Evolutionary conservation across 78 protist genomes (phyloP).

Genomic region (Creolimax fragrantissima): DNA sequence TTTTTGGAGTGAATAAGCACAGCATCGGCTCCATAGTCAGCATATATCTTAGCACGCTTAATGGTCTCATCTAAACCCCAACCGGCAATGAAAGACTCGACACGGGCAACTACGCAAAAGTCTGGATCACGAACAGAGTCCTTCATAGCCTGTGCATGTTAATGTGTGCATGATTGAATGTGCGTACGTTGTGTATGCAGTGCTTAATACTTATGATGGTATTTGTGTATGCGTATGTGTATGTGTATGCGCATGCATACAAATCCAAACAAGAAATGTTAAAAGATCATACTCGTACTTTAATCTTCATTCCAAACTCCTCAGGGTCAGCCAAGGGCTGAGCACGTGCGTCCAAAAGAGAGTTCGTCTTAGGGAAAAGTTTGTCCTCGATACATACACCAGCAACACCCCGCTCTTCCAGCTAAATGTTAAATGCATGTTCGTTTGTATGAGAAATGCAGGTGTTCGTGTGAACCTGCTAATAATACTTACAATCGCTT

Average conservation of each 20-base stretch:
- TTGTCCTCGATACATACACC: constrained; percentile 68
- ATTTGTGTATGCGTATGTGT: neutral
- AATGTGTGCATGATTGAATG: neutral
- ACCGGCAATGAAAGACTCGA: constrained; percentile 62
- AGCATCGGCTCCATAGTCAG: constrained; percentile 40
- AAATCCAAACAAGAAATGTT: neutral
- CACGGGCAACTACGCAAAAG: constrained; percentile 45
- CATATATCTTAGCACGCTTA: constrained; percentile 33
- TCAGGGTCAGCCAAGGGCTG: constrained; percentile 50
- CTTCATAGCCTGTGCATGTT: neutral
- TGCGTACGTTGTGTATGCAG: neutral
- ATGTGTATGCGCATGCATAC: neutral
- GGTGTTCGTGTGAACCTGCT: too few relatives aligned
- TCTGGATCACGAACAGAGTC: neutral
- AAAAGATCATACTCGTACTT: neutral
- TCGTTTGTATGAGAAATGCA: too few relatives aligned
- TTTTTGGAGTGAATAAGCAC: constrained; percentile 49
- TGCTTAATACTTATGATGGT: too few relatives aligned
- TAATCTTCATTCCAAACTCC: constrained; percentile 45
- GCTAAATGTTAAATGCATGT: neutral
- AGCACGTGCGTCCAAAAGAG: constrained; percentile 38
- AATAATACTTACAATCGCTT: too few relatives aligned
- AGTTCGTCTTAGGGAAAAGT: constrained; percentile 50
- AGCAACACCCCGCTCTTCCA: constrained; percentile 56
- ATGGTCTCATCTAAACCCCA: constrained; percentile 55